phyloP scores from a whole-genome alignment of 164 flowering plant species.

The Hamamelis virginiana region DNA sequence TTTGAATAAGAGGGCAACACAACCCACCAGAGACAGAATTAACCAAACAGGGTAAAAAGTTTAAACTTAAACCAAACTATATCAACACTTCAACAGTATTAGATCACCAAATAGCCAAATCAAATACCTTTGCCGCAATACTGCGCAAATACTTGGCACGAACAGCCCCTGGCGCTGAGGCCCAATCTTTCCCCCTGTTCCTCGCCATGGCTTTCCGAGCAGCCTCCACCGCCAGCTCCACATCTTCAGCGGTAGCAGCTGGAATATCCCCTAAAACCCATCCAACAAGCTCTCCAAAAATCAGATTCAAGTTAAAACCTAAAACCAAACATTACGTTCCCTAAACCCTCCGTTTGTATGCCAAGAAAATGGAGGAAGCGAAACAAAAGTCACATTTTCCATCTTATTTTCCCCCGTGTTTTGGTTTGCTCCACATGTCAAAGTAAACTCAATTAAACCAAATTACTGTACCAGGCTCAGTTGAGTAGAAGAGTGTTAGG shows the following conservation, averaged over 20 bases:
- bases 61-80: not conserved
- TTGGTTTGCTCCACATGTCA: too few species aligned
- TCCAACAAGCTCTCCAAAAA: not conserved
- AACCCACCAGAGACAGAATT: not conserved
- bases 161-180: conserved; percentile 72
- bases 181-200: conserved; percentile 75
- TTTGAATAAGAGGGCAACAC: too few species aligned
- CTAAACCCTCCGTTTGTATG: too few species aligned
- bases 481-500: too few species aligned
- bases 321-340: not conserved
- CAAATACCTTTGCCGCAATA: conserved; percentile 83
- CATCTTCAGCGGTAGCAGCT: conserved; percentile 89
- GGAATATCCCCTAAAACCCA: conserved; percentile 74
- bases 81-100: not conserved
- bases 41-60: not conserved
- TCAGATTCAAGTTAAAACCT: conserved; percentile 3
- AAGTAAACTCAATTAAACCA: too few species aligned
- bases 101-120: not conserved
- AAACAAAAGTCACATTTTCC: too few species aligned
- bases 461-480: too few species aligned
- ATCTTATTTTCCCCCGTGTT: too few species aligned
- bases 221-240: conserved; percentile 80
- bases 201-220: conserved; percentile 67
- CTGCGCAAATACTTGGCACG: conserved; percentile 91
- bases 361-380: too few species aligned